Base-by-base conservation (phyloP, 2,329 filamentous ascomycete species). In the Diplodia mutila region DNA sequence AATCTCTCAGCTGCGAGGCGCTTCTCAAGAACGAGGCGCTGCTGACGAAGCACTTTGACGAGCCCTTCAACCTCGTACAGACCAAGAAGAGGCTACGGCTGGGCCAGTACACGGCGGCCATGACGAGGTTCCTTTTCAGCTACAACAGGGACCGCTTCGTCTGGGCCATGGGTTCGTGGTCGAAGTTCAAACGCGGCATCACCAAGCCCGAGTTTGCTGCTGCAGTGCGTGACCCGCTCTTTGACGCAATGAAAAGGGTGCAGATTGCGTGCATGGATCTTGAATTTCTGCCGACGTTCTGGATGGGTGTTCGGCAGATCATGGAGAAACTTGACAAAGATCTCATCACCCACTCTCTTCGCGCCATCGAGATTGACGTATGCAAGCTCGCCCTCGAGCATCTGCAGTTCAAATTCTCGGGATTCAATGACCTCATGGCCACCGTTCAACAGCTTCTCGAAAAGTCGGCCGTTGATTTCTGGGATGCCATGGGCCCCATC, bases 111-210 rank as follows among this genome's bases (percentile, higher is more conserved):
- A 85, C 96, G 2, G 94, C 94, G 1, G 92, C 92, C 14, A 92
- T 95, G 84, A 91, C 91, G 2, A 88, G 86, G 23, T 97, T 97
- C 72, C 84, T 97, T 2, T 97, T 97, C 74, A 90, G 91, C 71
- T 82, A 87, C 34, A 88, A 94, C 70, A 80, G 83, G 27, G 81
- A 82, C 57, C 87, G 91, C 61, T 84, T 84, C 48, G 80, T 83
- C 51, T 97, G 93, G 85, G 92, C 92, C 1, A 81, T 84, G 42
- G 82, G 85, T 61, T 87, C 89, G 6, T 94, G 91, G 87, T 83
- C 84, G n/a, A 87, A 86, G 48, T 86, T 91, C 70, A 84, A 86
- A 57, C 84, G 87, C 14, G 82, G 85, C 23, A 85, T 96, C 61
- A 88, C 89, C 0, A 83, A 86, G 11, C 85, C 88, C 42, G 91